Evolutionary conservation across 257 asterid species (phyloP), one percentile per base, ranked within the genome.

Genomic region (Echites panduratus): DNA sequence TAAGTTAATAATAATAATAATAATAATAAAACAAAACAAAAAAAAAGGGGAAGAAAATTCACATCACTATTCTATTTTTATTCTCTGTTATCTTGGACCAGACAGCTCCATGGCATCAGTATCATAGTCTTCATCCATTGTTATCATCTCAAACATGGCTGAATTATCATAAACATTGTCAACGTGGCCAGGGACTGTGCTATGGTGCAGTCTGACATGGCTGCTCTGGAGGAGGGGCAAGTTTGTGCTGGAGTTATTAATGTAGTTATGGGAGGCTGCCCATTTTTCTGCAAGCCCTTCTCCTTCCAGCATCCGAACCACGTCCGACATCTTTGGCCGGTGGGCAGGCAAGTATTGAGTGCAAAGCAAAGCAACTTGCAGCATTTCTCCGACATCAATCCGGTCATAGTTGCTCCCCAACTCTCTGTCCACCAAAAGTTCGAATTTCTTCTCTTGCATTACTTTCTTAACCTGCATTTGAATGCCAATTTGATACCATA

Each of bases 71-170:
- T n/a, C n/a, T n/a, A n/a, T n/a, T n/a, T n/a, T n/a, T n/a, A 52
- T 52, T 67, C 64, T 53, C 70, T 59, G 74, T 68, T 76, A 94
- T 83, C 98, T 90, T 65, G 99, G 99, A 72, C 98, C 97, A 27
- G 99, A 94, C 47, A 92, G 99, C 86, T 94, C 98, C 99, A 94
- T 94, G 78, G 97, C 93, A 63, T 87, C 85, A 19, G 88, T 86
- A 77, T 94, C 97, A 58, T 87, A 87, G 79, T 87, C 99, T 56
- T 90, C 96, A 74, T 89, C 97, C 90, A 84, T 87, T 45, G 85
- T 84, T 82, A 86, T 53, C 47, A 87, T 80, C 74, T 90, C 96
- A 79, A 89, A 87, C 85, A 89, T 72, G 79, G 86, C 83, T 41
- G 88, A 89, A 53, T 78, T 87, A 38, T 84, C 91, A 57, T 76